Conservation (phyloP, 2,329 filamentous ascomycete genomes). For the Penicillium sp. region DNA sequence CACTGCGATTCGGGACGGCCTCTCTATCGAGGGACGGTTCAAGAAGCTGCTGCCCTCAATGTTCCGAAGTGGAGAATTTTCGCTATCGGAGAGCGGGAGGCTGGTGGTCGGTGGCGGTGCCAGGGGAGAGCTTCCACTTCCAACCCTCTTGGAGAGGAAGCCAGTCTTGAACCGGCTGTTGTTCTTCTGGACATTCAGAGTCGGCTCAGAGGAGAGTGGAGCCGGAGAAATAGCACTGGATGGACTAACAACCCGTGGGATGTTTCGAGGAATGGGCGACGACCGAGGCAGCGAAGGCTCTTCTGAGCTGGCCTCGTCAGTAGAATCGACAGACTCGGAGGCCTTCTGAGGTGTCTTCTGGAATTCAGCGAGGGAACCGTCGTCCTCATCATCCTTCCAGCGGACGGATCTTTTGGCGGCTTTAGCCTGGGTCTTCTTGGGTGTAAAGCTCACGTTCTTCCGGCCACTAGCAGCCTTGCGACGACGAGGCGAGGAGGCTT, state of each 20-base stretch:
- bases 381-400: constrained; percentile 87
- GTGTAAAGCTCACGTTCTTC: constrained; percentile 76
- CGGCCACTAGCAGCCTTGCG: constrained; percentile 58
- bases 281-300: constrained; percentile 47
- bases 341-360: constrained; percentile 78
- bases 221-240: constrained; percentile 52
- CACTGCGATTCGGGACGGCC: constrained; percentile 35
- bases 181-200: constrained; percentile 59
- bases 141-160: constrained; percentile 67
- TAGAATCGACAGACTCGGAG: constrained; percentile 37
- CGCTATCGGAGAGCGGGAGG: constrained; percentile 56
- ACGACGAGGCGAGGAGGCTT: constrained; percentile 75
- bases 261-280: constrained; percentile 45
- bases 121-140: constrained; percentile 60
- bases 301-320: constrained; percentile 53
- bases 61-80: constrained; percentile 51
- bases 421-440: constrained; percentile 59
- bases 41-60: constrained; percentile 48
- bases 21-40: constrained; percentile 45
- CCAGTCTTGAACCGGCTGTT: constrained; percentile 80
- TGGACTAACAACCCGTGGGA: constrained; percentile 43
- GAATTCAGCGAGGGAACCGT: constrained; percentile 81
- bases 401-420: constrained; percentile 74
- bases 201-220: constrained; percentile 53
- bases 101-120: constrained; percentile 55